Evolutionary conservation across 2,329 filamentous ascomycete species (phyloP).

Genomic region (Penicillium sp.): DNA sequence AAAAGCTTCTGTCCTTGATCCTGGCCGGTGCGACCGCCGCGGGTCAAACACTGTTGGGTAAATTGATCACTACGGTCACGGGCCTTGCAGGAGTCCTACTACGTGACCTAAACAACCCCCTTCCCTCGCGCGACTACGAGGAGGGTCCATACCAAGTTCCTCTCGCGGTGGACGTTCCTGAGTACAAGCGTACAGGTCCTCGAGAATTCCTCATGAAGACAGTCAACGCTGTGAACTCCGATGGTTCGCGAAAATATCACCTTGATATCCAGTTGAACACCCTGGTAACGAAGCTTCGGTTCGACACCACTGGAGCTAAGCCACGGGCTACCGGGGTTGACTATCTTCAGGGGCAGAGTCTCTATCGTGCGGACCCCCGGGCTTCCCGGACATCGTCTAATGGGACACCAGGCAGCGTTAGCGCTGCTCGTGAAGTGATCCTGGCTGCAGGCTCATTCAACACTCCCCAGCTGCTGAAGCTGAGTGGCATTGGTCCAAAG

Average conservation of each 20-base stretch:
- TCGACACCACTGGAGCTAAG: conserved; percentile 37
- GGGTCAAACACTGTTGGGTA: conserved; percentile 43
- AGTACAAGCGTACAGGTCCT: conserved; percentile 53
- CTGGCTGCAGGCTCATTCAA: conserved; percentile 58
- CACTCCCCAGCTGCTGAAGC: conserved; percentile 62
- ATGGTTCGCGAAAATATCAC: conserved; percentile 56
- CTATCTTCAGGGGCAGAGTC: conserved; percentile 46
- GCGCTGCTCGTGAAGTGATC: conserved; percentile 46
- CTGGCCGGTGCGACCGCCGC: conserved; percentile 55
- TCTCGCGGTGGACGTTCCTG: conserved; percentile 51
- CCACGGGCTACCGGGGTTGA: conserved; percentile 50
- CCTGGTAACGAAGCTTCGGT: conserved; percentile 47
- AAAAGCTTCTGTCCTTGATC: conserved; percentile 55
- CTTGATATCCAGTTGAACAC: conserved; percentile 55
- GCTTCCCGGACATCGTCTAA: conserved; percentile 19
- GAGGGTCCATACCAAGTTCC: conserved; percentile 60
- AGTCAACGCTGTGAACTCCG: conserved; percentile 49
- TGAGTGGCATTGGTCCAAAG: conserved; percentile 59
- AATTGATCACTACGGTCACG: conserved; percentile 42
- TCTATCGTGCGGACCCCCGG: conserved; percentile 49
- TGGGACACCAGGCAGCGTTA: conserved; percentile 43
- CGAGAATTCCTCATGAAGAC: conserved; percentile 57
- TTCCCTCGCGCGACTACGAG: conserved; percentile 46
- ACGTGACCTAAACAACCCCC: conserved; percentile 54
- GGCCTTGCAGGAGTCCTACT: conserved; percentile 49